Conservation (phyloP, 2,329 filamentous ascomycete species). For the Arthrobotrys pseudoclavata region DNA sequence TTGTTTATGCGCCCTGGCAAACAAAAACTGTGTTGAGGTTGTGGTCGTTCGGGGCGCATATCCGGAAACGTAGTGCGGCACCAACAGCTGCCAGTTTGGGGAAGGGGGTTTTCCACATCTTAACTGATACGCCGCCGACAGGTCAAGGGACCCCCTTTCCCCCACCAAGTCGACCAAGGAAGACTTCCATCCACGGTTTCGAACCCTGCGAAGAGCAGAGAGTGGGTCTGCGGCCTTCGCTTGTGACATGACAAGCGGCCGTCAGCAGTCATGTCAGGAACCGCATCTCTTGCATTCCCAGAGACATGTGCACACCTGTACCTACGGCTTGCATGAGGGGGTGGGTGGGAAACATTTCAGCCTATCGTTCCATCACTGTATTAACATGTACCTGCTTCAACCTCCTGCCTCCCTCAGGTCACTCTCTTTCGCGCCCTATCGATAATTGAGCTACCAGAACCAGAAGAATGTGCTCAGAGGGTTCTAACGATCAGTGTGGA, state of each 20-base stretch:
- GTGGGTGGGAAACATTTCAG: constrained; percentile 17
- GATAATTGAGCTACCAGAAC: constrained; percentile 38
- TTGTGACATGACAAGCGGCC: constrained; percentile 17
- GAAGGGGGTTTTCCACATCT: constrained; percentile 5
- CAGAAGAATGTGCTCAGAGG: constrained; percentile 55
- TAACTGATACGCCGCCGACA: constrained; percentile 27
- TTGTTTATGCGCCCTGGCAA: constrained; percentile 16
- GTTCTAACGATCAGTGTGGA: constrained; percentile 8
- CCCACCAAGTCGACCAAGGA: neutral
- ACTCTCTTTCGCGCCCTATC: constrained; percentile 1
- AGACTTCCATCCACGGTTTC: constrained; percentile 22
- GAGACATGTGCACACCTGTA: constrained; percentile 3
- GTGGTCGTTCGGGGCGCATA: constrained; percentile 20
- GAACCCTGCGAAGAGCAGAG: constrained; percentile 10
- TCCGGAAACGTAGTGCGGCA: constrained; percentile 37
- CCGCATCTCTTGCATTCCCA: constrained; percentile 18
- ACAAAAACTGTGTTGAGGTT: constrained; percentile 19
- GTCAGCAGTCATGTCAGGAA: constrained; percentile 15
- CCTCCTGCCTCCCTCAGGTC: constrained; percentile 29
- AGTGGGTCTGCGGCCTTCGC: constrained; percentile 29
- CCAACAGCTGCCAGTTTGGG: constrained; percentile 33
- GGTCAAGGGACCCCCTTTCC: constrained; percentile 19
- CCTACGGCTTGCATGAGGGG: constrained; percentile 5
- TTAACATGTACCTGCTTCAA: constrained; percentile 14
- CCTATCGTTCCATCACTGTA: constrained; percentile 7